Conservation (phyloP, 805 yeast species). For the Allodekkera sacchari region DNA sequence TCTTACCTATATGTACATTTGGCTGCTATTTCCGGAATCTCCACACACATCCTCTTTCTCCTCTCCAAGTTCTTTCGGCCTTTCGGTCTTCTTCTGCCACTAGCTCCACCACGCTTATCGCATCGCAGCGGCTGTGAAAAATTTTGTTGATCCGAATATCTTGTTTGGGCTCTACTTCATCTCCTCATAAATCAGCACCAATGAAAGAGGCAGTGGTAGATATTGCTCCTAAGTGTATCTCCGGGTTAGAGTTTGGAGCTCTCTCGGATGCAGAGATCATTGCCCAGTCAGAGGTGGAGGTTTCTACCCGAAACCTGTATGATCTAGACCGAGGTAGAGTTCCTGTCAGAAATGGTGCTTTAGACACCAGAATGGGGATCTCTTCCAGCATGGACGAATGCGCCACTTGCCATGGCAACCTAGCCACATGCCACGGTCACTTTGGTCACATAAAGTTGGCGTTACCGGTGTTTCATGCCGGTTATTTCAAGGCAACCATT, state of each 20-base stretch:
- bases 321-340: constrained; percentile 83
- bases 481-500: constrained; percentile 88
- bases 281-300: constrained; percentile 91
- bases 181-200: no score
- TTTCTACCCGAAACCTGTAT: constrained; percentile 82
- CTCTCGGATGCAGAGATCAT: constrained; percentile 86
- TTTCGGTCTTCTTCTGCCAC: no score
- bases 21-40: no score
- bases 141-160: no score
- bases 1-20: no score
- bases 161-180: no score
- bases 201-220: constrained; percentile 50
- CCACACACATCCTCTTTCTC: no score
- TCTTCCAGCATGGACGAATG: constrained; percentile 83
- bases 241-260: constrained; percentile 88
- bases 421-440: constrained; percentile 97
- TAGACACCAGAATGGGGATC: constrained; percentile 91
- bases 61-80: no score
- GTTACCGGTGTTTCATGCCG: constrained; percentile 94
- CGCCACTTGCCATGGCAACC: constrained; percentile 81
- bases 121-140: no score
- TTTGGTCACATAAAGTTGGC: constrained; percentile 93
- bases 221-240: constrained; percentile 81
- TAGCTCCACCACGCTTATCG: no score
- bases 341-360: constrained; percentile 80